Conservation (phyloP, 106 monocot genomes). For the Dioscorea dumetorum region DNA sequence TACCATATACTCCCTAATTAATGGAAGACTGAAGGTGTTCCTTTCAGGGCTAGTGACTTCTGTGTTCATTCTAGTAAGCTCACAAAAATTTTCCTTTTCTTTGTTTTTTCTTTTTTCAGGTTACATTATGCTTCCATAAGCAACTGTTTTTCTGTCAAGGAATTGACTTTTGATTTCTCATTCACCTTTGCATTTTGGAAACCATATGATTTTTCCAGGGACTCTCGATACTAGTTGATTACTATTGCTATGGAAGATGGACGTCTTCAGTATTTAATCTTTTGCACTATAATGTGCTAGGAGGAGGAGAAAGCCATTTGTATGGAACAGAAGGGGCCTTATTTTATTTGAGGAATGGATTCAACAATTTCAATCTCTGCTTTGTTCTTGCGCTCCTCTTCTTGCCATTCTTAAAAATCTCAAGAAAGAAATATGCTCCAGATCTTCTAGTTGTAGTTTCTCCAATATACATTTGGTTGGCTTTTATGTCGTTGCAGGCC, state of each 20-base stretch:
- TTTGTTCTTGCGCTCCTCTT: conserved; percentile 87
- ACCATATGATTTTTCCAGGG: conserved; percentile 33
- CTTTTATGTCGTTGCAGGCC: conserved; percentile 90
- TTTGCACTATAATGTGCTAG: conserved; percentile 77
- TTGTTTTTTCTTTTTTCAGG: too few relatives aligned
- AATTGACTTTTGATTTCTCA: too few relatives aligned
- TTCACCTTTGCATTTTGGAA: background rate
- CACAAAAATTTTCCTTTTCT: background rate
- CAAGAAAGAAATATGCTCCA: conserved; percentile 69
- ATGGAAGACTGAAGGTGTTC: conserved; percentile 55
- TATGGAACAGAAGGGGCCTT: conserved; percentile 81
- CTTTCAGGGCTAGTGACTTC: conserved; percentile 63
- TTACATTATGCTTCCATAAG: too few relatives aligned
- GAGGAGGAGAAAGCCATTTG: conserved; percentile 93
- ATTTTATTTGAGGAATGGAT: conserved; percentile 92
- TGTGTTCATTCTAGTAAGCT: conserved; percentile 63
- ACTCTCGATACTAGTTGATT: conserved; percentile 65
- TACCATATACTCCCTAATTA: conserved; percentile 57
- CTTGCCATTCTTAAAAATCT: conserved; percentile 49
- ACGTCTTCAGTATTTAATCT: conserved; percentile 94
- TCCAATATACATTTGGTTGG: conserved; percentile 91
- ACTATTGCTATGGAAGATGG: conserved; percentile 75
- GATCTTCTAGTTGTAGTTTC: conserved; percentile 81
- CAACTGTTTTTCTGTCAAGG: too few relatives aligned
- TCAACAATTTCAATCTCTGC: conserved; percentile 92